Conservation (phyloP, 352 stramenopile species). For the Thraustotheca clavata region DNA sequence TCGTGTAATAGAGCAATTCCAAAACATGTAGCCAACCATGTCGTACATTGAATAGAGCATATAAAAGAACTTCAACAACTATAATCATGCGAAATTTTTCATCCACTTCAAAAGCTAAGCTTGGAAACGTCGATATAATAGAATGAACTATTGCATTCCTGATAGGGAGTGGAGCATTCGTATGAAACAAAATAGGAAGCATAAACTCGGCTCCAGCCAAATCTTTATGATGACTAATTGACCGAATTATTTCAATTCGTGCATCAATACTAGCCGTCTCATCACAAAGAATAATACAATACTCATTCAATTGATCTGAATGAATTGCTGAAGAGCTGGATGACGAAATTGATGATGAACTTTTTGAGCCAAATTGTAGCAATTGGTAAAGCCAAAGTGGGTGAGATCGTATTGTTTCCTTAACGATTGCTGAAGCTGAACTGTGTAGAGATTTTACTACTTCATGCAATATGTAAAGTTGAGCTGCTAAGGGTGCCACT, state of each 20-base stretch:
- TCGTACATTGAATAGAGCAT: conserved; percentile 57
- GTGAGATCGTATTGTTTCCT: conserved; percentile 9
- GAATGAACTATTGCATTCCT: conserved; percentile 44
- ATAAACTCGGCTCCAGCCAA: conserved; percentile 43
- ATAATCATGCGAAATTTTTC: conserved; percentile 45
- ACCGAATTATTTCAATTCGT: conserved; percentile 48
- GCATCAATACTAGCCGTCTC: conserved; percentile 30
- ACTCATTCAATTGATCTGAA: conserved; percentile 36
- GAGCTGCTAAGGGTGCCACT: not conserved
- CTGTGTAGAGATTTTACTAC: not conserved
- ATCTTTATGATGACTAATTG: conserved; percentile 38
- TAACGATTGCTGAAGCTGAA: not conserved
- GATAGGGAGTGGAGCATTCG: conserved; percentile 30
- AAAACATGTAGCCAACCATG: conserved; percentile 78
- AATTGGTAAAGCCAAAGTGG: conserved; percentile 7
- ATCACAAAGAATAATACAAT: conserved; percentile 44
- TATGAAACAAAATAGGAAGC: conserved; percentile 45
- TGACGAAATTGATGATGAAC: not conserved
- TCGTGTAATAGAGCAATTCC: conserved; percentile 56
- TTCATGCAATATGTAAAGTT: conserved; percentile 15
- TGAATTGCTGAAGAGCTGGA: not conserved
- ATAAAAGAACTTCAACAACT: conserved; percentile 56
- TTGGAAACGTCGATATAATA: conserved; percentile 40
- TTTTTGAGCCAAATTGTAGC: not conserved
- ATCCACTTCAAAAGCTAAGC: conserved; percentile 36